A percentile compares a stretch with the other conserved stretches of the same genome.
phyloP scores from a whole-genome alignment of 129 eudicot genomes.

The Helianthus annuus region HanXRQr2.0-SUNRISE NC_035448.2:5907133-5907632 shows the following conservation, averaged over 20 bases:
- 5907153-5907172: constrained; percentile 1
- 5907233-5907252: too few species aligned
- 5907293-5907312: constrained; percentile 4
- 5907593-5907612: constrained; percentile 47
- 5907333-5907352: constrained; percentile 47
- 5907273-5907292: background rate
- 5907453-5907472: constrained; percentile 96
- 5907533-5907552: constrained; percentile 31
- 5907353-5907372: constrained; percentile 44
- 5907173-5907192: background rate
- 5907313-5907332: constrained; percentile 53
- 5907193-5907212: too few species aligned
- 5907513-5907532: constrained; percentile 42
- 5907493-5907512: constrained; percentile 64
- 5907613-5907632: constrained; percentile 34
- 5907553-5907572: constrained; percentile 46
- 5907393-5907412: constrained; percentile 78
- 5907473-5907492: constrained; percentile 93
- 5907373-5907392: constrained; percentile 61
- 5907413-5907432: constrained; percentile 85
- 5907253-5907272: background rate
- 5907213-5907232: too few species aligned
- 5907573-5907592: constrained; percentile 42
- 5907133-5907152: too few species aligned
- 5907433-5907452: constrained; percentile 73